Percentiles rank a stretch among this genome's conserved stretches.
Conservation (phyloP, 2,329 filamentous ascomycete species). For the Zalaria obscura region DNA sequence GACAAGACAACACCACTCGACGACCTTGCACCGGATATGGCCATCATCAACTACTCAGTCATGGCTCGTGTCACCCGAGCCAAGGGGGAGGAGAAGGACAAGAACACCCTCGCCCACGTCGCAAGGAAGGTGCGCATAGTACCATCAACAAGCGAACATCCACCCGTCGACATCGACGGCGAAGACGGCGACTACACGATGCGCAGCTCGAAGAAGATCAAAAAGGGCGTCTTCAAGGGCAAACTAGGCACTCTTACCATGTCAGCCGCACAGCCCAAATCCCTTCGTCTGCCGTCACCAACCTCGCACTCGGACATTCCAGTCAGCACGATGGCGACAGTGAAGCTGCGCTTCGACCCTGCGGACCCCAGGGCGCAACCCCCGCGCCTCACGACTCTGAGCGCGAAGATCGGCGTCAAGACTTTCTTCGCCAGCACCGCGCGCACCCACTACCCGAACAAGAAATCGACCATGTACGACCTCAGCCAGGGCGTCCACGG, state of each 20-base stretch:
- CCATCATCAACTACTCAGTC: constrained; percentile 43
- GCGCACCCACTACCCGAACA: constrained; percentile 34
- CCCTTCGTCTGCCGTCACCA: constrained; percentile 34
- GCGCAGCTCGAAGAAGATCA: constrained; percentile 44
- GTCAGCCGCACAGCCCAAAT: constrained; percentile 42
- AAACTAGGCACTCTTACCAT: constrained; percentile 44
- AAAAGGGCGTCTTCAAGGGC: constrained; percentile 44
- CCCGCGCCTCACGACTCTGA: constrained; percentile 37
- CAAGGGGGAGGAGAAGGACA: constrained; percentile 26
- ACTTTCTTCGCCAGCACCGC: constrained; percentile 43
- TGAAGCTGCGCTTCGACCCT: constrained; percentile 49
- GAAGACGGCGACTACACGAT: constrained; percentile 34
- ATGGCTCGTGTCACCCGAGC: constrained; percentile 20
- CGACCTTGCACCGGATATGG: constrained; percentile 50
- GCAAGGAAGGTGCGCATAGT: constrained; percentile 44
- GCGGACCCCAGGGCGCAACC: constrained; percentile 32
- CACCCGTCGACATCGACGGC: constrained; percentile 39
- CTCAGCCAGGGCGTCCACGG: constrained; percentile 37
- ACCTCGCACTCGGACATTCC: constrained; percentile 21
- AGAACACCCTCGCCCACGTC: constrained; percentile 30
- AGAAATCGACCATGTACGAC: constrained; percentile 26
- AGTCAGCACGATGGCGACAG: constrained; percentile 39
- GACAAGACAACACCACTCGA: constrained; percentile 41
- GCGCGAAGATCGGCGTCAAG: constrained; percentile 40
- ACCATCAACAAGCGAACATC: constrained; percentile 44